These are phyloP conservation scores for Euphorbia tirucalli DNA, from an alignment of 345 rosid species.

Conservation along the genomic window DNA sequence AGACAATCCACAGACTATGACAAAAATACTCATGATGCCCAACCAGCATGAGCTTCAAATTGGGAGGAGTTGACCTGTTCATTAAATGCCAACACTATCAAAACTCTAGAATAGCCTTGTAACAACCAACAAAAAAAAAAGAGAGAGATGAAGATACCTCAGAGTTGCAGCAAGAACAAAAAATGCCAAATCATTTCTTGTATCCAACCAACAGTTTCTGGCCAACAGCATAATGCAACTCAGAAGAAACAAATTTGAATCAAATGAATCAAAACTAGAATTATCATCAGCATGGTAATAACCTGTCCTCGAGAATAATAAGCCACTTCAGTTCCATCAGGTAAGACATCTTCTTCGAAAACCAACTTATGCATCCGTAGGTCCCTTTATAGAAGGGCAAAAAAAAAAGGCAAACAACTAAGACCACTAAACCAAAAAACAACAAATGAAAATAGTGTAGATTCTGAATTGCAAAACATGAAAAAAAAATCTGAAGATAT, in stretches of 20 bases:
- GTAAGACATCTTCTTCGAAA: conserved; percentile 77
- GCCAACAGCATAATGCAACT: conserved; percentile 27
- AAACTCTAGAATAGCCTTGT: conserved; percentile 10
- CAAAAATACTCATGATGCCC: conserved; percentile 62
- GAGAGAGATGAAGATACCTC: conserved; percentile 43
- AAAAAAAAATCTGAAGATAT: too few relatives aligned
- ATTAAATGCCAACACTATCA: conserved; percentile 23
- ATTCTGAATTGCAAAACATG: conserved; percentile 8
- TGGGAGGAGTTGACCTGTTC: conserved; percentile 82
- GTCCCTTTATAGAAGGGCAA: conserved; percentile 53
- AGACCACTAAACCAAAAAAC: conserved; percentile 8
- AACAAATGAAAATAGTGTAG: conserved; percentile 14
- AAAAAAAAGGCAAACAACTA: conserved; percentile 15
- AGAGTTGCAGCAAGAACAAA: conserved; percentile 73
- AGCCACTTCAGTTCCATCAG: conserved; percentile 88
- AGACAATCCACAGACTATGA: neutral
- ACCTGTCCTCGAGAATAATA: conserved; percentile 87
- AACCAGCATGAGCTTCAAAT: conserved; percentile 99
- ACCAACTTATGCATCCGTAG: conserved; percentile 79
- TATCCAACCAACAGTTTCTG: conserved; percentile 86
- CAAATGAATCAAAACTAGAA: conserved; percentile 11
- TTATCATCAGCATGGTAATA: conserved; percentile 17
- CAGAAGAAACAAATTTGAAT: conserved; percentile 16
- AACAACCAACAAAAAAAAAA: conserved; percentile 16
- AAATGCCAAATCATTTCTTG: conserved; percentile 76